Evolutionary conservation across 2,329 filamentous ascomycete genomes (phyloP).

Genomic region (Calonectria fujianensis): DNA sequence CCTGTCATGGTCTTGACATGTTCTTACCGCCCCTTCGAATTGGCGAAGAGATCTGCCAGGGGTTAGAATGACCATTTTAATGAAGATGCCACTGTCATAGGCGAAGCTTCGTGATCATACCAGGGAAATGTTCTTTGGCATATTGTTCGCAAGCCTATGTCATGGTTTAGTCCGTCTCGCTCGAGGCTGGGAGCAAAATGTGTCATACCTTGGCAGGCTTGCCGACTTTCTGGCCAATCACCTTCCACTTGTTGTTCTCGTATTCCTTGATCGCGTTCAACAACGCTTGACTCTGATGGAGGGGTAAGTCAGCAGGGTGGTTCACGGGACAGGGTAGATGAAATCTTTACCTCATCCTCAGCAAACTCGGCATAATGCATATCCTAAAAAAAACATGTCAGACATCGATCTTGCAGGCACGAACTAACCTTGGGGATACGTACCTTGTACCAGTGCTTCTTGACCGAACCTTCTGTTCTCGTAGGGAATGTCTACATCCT

Average conservation of each 20-base stretch:
- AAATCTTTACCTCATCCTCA: conserved; percentile 88
- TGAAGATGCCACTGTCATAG: conserved; percentile 46
- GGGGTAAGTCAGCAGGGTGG: conserved; percentile 47
- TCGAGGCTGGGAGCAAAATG: background rate
- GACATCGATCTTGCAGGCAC: background rate
- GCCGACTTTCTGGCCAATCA: conserved; percentile 95
- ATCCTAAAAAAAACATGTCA: conserved; percentile 74
- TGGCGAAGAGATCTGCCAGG: conserved; percentile 62
- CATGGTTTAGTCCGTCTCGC: conserved; percentile 22
- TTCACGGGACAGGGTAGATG: conserved; percentile 42
- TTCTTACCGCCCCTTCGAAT: conserved; percentile 61
- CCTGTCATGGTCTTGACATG: conserved; percentile 33
- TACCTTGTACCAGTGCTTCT: conserved; percentile 99
- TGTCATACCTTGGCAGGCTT: conserved; percentile 88
- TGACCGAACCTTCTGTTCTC: conserved; percentile 96
- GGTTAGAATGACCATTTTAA: conserved; percentile 56
- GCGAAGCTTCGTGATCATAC: conserved; percentile 57
- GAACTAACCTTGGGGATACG: conserved; percentile 41
- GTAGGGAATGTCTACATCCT: conserved; percentile 88
- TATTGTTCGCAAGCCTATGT: conserved; percentile 80
- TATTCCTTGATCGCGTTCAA: conserved; percentile 98
- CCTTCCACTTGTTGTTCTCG: conserved; percentile 99
- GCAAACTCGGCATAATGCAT: conserved; percentile 99
- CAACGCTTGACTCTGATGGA: conserved; percentile 81
- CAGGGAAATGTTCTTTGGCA: conserved; percentile 94